Conservation (phyloP, 1,139 yeast species). For the Saccharomycopsis hybrid region DNA sequence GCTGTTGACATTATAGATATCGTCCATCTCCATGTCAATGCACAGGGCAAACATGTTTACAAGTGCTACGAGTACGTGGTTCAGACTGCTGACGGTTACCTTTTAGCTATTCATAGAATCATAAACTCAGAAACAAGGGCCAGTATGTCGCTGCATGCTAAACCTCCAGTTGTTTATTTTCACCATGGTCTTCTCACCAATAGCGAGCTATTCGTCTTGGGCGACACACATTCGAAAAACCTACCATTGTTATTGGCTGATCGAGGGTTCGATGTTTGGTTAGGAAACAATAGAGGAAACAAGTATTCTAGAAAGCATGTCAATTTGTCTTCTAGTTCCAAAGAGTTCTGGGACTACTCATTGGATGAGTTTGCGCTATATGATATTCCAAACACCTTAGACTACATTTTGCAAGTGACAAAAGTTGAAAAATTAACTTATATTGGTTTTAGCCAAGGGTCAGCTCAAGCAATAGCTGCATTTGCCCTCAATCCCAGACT, state of each 20-base stretch:
- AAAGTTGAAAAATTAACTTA: conserved; percentile 46
- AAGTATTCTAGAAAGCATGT: conserved; percentile 56
- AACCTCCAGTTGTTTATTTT: conserved; percentile 54
- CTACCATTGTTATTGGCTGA: conserved; percentile 46
- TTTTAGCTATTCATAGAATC: conserved; percentile 58
- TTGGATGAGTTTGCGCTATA: conserved; percentile 67
- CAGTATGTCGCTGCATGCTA: conserved; percentile 19
- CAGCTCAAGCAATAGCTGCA: conserved; percentile 70
- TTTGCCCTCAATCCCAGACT: conserved; percentile 29
- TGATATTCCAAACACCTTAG: conserved; percentile 70
- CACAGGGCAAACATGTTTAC: conserved; percentile 2
- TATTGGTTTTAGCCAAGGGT: conserved; percentile 88
- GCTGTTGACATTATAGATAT: conserved; percentile 8
- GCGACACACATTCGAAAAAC: conserved; percentile 7
- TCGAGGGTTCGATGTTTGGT: conserved; percentile 82
- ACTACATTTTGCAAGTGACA: conserved; percentile 42
- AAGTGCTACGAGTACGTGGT: conserved; percentile 40
- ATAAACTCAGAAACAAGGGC: conserved; percentile 40
- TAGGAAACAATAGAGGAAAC: conserved; percentile 88
- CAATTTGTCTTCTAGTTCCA: conserved; percentile 24
- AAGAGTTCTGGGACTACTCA: conserved; percentile 75
- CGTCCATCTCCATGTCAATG: conserved; percentile 1
- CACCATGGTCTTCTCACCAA: conserved; percentile 85
- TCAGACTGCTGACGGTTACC: conserved; percentile 75
- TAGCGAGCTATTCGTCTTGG: conserved; percentile 49